Evolutionary conservation across 148 eudicot species (phyloP).

Genomic region (Arbutus unedo): DNA sequence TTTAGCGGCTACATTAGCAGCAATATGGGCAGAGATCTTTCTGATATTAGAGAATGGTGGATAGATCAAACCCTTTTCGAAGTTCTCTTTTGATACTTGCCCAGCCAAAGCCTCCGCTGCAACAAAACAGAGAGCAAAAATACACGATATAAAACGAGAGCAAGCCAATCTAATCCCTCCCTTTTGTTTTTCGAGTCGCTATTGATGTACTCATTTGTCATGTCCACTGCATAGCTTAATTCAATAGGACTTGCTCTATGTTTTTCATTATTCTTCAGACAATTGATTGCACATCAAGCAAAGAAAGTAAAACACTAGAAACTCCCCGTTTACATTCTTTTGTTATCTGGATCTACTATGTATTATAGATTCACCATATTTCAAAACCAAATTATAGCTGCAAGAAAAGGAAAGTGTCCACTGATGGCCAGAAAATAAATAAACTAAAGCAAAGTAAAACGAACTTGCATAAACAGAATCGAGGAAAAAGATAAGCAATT

Average conservation of each 20-base stretch:
- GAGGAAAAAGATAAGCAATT: background rate
- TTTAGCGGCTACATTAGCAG: slow-evolving; percentile 90
- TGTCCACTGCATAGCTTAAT: background rate
- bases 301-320: background rate
- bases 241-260: background rate
- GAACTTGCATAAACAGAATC: background rate
- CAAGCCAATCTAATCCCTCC: background rate
- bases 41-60: slow-evolving; percentile 77
- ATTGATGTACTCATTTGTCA: background rate
- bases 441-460: background rate
- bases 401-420: background rate
- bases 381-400: background rate
- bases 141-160: background rate
- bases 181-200: background rate
- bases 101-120: slow-evolving; percentile 92
- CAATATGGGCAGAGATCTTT: slow-evolving; percentile 81
- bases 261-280: slow-evolving; percentile 7
- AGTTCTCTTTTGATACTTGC: slow-evolving; percentile 72
- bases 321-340: background rate
- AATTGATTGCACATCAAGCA: background rate
- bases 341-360: background rate
- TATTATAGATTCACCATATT: background rate
- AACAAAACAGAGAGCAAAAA: background rate
- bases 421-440: background rate
- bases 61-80: slow-evolving; percentile 70